Conservation (phyloP, 495 filamentous ascomycete genomes). For the Staphylotrichum tortipilum region DNA sequence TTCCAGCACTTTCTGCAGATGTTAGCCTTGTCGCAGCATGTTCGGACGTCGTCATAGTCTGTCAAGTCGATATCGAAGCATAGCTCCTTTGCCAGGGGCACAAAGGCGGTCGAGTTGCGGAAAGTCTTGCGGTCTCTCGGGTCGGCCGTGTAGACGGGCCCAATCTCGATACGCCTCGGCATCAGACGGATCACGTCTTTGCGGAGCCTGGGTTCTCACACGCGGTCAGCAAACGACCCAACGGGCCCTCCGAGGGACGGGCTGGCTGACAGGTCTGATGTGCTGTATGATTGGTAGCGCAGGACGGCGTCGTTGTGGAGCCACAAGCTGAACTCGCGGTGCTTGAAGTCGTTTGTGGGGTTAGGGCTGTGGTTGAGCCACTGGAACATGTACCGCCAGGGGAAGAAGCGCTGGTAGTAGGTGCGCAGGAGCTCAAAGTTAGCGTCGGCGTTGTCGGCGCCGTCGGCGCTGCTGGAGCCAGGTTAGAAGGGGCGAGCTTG, state of each 20-base stretch:
- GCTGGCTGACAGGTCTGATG: slow-evolving; percentile 66
- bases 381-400: slow-evolving; percentile 90
- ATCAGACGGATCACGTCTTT: slow-evolving; percentile 82
- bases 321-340: slow-evolving; percentile 93
- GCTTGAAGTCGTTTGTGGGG: slow-evolving; percentile 77
- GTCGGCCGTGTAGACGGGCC: slow-evolving; percentile 87
- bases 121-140: slow-evolving; percentile 87
- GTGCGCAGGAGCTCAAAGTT: slow-evolving; percentile 77
- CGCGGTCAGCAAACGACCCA: neutral
- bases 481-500: slow-evolving; percentile 8
- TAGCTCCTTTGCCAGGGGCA: slow-evolving; percentile 77
- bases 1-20: slow-evolving; percentile 94
- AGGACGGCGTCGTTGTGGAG: slow-evolving; percentile 82
- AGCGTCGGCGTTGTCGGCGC: slow-evolving; percentile 41
- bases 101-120: slow-evolving; percentile 62
- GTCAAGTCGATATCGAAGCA: slow-evolving; percentile 99
- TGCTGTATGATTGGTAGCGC: slow-evolving; percentile 84
- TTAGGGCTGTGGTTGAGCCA: slow-evolving; percentile 93
- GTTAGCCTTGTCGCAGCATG: slow-evolving; percentile 86
- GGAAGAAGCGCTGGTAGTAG: slow-evolving; percentile 94
- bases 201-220: slow-evolving; percentile 54
- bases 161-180: slow-evolving; percentile 94
- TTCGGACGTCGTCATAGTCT: slow-evolving; percentile 94
- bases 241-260: neutral
- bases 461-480: slow-evolving; percentile 9